Evolutionary conservation across 805 yeast species (phyloP), one percentile per base, ranked within the genome.

Genomic region (Saccharomycopsis sp.): DNA sequence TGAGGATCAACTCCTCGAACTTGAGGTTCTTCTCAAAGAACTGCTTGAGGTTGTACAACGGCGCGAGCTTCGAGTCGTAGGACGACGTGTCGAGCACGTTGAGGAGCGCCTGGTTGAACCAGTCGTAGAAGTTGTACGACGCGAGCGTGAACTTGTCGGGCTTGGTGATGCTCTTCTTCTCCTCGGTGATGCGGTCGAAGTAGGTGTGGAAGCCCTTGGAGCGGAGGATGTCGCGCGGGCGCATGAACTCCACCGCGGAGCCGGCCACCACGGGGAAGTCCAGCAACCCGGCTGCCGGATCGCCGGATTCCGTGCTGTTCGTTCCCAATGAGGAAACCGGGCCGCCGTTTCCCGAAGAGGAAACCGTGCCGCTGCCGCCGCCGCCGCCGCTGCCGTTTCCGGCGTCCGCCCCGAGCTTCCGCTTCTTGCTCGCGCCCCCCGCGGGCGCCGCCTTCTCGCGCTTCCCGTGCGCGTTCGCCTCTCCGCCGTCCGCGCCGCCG

Each of bases 1-100:
- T 40, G 21, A 59, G 53, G 24, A 57, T 54, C 12, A 29, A 18
- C 24, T 65, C 65, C 20, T 66, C 63, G 69, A 78, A 73, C 65
- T 71, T 72, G 58, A 73, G 66, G 57, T 83, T 82, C 60, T 80
- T 81, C 53, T 82, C 86, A 68, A 78, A 77, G 64, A 80, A 84
- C 63, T 84, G 85, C 40, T 78, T 73, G 59, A 85, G 68, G 34
- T 78, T 79, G 69, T 81, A 82, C 4, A 79, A 63, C 0, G 86
- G 77, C 0, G 85, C 77, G 51, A 71, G 70, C 57, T 75, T 77
- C 1, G 71, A 61, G 55, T 73, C 75, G 50, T 68, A 71, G 23
- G 68, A 66, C 0, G 74, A 69, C 16, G 66, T 67, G 63, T 79
- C 83, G 34, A 71, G 70, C 9, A 70, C 70, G 20, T 70, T 75